Evolutionary conservation across 306 rosid species (phyloP), one percentile per base, ranked within the genome.

Genomic region (Dryas alaskensis): DNA sequence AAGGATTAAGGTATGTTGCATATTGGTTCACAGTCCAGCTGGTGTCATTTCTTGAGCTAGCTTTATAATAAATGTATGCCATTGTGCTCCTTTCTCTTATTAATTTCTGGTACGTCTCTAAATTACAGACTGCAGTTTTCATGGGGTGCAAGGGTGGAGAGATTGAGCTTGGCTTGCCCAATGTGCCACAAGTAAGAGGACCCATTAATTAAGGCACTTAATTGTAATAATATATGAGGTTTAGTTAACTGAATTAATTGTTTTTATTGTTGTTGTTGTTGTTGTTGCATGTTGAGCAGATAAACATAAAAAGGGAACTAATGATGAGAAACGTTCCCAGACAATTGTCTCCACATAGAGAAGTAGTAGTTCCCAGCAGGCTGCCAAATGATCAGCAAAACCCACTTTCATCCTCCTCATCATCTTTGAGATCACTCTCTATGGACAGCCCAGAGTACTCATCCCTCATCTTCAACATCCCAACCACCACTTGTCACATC

Each of bases 81-180:
- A 49, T 67, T 13, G 16, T 48, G 48, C 43, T 47, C 14, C 27
- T 3, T 58, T 42, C 8, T 68, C 39, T 9, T 63, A 52, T 17
- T 8, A 5, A 25, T 47, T 16, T 27, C 6, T 31, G 37, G 37
- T 19, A 19, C 19, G 19, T 62, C 71, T 37, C 1, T 49, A 60
- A 7, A 47, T 74, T 66, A 83, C 82, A 93, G 97, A 82, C 85
- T 60, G 90, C 90, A 45, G 80, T 89, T 73, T 93, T 91, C 89
- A 91, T 93, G 91, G 97, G 90, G 53, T 89, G 96, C 82, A 89
- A 78, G 74, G 80, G 69, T 63, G 97, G 98, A 48, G 98, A 93
- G 86, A 88, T 93, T 79, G 98, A 93, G 81, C 81, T 93, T 48
- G 98, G 98, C 14, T 84, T 89, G 73, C 76, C 91, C 58, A 80